Evolutionary conservation across 164 flowering plant species (phyloP), one percentile per base, ranked within the genome.

Genomic region (Magnolia changhungtana): DNA sequence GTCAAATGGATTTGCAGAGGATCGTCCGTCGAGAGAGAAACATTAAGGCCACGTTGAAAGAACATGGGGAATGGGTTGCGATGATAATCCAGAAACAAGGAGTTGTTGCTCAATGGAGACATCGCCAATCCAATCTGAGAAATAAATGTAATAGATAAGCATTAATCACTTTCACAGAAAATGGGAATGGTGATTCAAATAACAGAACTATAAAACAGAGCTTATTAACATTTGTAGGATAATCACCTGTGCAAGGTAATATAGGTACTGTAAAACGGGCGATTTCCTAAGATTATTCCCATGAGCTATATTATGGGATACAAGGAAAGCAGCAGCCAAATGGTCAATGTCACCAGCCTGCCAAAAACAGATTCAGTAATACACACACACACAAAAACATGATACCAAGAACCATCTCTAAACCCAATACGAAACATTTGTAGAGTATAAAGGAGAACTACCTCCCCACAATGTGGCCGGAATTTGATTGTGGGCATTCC

Each of bases 341-440:
- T 96, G 99, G 85, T 96, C 98, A 72, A 93, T 88, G 73, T 96
- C 99, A 75, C 99, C 99, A 78, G 99, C 97, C 99, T 96, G 88
- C 66, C 74, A 77, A 75, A 16, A 68, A 14, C 1, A 27, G 50
- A 68, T 31, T 68, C 18, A 31, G 18, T n/a, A 66, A 27, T 37
- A 68, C 31, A 50, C 45, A 27, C 29, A 27, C 29, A 27, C 29
- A 1, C 29, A 27, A 66, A 55, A 14, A 31, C 19, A 13, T 68
- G 51, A 68, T 68, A 68, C 31, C 18, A 24, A 27, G 49, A 27
- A 24, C 6, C 29, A 19, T 29, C 14, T 24, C 1, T 14, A 29
- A 29, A 68, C 31, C 71, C 49, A 68, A 37, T 14, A 4, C 5
- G 31, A 68, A 63, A 21, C 24, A 29, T 18, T 13, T 27, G 29